Conservation (phyloP, 176 grass and related monocot species). For the Triticum urartu region DNA sequence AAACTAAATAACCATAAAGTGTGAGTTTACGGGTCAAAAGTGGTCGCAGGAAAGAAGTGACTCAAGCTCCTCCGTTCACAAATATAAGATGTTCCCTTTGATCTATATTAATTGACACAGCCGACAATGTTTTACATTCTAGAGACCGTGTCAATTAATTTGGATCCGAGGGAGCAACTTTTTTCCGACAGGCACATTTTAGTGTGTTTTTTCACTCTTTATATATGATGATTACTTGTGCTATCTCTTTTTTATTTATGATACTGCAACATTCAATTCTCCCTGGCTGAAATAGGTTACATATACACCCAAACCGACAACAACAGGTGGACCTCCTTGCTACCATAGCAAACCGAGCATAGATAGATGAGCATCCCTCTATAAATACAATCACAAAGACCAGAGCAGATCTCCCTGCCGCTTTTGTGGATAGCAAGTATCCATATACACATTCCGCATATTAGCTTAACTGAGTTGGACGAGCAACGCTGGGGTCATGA, state of each 20-base stretch:
- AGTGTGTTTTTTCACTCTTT: background rate
- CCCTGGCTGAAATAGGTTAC: slow-evolving; percentile 32
- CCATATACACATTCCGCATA: slow-evolving; percentile 22
- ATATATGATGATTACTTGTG: background rate
- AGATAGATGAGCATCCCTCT: background rate
- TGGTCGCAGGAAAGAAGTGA: too few relatives aligned
- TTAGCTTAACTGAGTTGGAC: slow-evolving; percentile 9
- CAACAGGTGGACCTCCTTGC: slow-evolving; percentile 15
- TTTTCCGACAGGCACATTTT: too few relatives aligned
- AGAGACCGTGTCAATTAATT: too few relatives aligned
- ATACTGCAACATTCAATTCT: background rate
- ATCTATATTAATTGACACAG: too few relatives aligned
- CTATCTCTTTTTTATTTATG: background rate
- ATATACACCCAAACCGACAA: slow-evolving; percentile 36
- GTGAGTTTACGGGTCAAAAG: too few relatives aligned
- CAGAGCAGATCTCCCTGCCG: background rate
- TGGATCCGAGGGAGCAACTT: too few relatives aligned
- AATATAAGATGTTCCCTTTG: too few relatives aligned
- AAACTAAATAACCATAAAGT: too few relatives aligned
- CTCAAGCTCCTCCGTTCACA: too few relatives aligned
- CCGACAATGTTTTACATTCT: too few relatives aligned
- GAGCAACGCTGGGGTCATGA: background rate
- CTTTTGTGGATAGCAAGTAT: background rate
- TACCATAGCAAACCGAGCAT: background rate
- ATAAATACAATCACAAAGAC: slow-evolving; percentile 11